These are phyloP conservation scores for Penicillium alfredii DNA, from an alignment of 495 filamentous ascomycete species.

Conservation along the genomic window DNA sequence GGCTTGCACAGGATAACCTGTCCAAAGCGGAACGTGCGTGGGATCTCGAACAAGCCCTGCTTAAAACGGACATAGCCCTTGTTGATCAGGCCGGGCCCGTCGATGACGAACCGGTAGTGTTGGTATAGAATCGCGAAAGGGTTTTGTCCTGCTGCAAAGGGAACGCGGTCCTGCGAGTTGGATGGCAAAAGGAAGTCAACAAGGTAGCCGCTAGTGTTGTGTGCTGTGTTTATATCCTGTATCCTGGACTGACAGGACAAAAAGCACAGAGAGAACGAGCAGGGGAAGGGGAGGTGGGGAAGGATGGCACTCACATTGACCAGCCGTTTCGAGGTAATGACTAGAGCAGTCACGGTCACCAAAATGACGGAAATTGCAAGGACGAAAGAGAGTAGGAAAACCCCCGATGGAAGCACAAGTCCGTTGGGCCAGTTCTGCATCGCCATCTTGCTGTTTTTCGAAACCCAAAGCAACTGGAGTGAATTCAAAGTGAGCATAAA, in stretches of 20 bases:
- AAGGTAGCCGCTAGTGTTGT: not conserved
- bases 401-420: not conserved
- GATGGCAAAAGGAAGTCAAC: not conserved
- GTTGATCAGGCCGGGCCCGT: conserved; percentile 18
- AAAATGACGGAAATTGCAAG: not conserved
- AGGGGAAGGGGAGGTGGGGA: no score
- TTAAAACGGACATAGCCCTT: conserved; percentile 12
- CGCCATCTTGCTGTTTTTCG: no score
- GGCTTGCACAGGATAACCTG: conserved; percentile 20
- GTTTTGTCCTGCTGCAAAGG: conserved; percentile 7
- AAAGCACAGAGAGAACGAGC: no score
- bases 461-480: no score
- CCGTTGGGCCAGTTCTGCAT: not conserved
- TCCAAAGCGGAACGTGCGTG: conserved; percentile 23
- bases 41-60: conserved; percentile 18
- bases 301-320: conserved; percentile 13
- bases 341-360: conserved; percentile 3
- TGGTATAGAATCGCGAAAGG: conserved; percentile 14
- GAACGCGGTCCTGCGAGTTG: conserved; percentile 3
- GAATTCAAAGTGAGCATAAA: no score
- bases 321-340: conserved; percentile 12
- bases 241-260: not conserved
- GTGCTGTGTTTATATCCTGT: not conserved
- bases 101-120: conserved; percentile 18
- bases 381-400: not conserved